Conservation (phyloP, 2,329 filamentous ascomycete genomes). For the Drechslerella coelobrocha region DNA sequence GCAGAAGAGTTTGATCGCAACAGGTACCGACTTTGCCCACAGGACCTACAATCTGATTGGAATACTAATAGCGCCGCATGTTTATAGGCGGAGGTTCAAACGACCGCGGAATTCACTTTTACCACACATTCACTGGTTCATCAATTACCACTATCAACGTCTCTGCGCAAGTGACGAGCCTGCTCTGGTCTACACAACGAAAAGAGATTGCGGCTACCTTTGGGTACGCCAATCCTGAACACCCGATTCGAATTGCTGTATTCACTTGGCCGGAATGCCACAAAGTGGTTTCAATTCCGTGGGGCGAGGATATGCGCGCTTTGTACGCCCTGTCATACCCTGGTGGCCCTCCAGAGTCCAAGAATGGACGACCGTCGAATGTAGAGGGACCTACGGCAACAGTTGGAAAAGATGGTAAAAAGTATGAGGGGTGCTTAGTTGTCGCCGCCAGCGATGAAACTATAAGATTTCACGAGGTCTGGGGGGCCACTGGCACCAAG, state of each 20-base stretch:
- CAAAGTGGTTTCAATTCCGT: constrained; percentile 83
- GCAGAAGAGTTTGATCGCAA: constrained; percentile 84
- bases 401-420: constrained; percentile 56
- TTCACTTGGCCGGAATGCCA: constrained; percentile 94
- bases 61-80: not conserved
- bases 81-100: constrained; percentile 77
- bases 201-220: constrained; percentile 93
- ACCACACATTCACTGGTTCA: constrained; percentile 81
- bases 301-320: constrained; percentile 78
- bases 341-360: constrained; percentile 60
- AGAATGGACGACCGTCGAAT: constrained; percentile 25
- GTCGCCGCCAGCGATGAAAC: constrained; percentile 90
- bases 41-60: not conserved
- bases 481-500: constrained; percentile 65
- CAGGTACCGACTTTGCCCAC: constrained; percentile 60
- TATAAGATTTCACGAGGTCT: constrained; percentile 95
- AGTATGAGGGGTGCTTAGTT: constrained; percentile 80
- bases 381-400: constrained; percentile 16
- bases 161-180: constrained; percentile 86
- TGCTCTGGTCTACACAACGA: constrained; percentile 86
- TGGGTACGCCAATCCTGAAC: constrained; percentile 88
- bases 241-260: constrained; percentile 85
- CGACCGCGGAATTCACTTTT: constrained; percentile 96
- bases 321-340: constrained; percentile 89
- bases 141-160: constrained; percentile 89